These are phyloP conservation scores for Colletotrichum abscissum DNA, from an alignment of 2,329 filamentous ascomycete species.

Conservation along the genomic window DNA sequence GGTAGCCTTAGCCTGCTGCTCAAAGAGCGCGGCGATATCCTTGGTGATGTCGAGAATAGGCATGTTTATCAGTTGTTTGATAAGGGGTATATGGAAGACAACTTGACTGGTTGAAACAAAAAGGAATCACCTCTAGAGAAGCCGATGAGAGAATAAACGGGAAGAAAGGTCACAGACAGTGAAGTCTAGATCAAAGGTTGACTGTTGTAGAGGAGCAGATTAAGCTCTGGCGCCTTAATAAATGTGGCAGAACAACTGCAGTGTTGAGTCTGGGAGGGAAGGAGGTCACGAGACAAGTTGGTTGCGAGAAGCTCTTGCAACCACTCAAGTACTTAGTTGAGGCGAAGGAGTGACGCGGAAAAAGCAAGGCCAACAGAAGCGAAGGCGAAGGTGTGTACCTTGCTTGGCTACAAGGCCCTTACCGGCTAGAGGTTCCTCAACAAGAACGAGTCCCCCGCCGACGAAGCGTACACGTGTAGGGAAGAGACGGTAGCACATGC, in stretches of 20 bases:
- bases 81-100: slow-evolving; percentile 7
- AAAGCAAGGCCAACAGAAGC: slow-evolving; percentile 10
- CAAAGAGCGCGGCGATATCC: slow-evolving; percentile 79
- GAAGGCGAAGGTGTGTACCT: slow-evolving; percentile 14
- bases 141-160: not conserved
- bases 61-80: slow-evolving; percentile 56
- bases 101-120: not conserved
- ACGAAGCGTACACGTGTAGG: slow-evolving; percentile 18
- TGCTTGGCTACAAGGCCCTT: slow-evolving; percentile 30
- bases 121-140: not conserved
- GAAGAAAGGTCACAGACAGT: not conserved
- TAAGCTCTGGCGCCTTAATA: slow-evolving; percentile 7
- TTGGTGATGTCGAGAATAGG: slow-evolving; percentile 76
- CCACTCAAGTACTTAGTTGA: slow-evolving; percentile 8
- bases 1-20: slow-evolving; percentile 73
- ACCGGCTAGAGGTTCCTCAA: slow-evolving; percentile 30
- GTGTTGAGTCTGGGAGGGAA: slow-evolving; percentile 26
- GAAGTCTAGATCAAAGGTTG: not conserved
- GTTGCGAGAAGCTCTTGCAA: slow-evolving; percentile 31
- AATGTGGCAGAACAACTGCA: slow-evolving; percentile 13
- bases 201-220: not conserved
- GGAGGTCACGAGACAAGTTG: slow-evolving; percentile 34
- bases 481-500: slow-evolving; percentile 26
- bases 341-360: slow-evolving; percentile 13
- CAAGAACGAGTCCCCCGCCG: slow-evolving; percentile 19